phyloP scores from a whole-genome alignment of 495 filamentous ascomycete genomes.

The Annulohypoxylon maeteangense region DNA sequence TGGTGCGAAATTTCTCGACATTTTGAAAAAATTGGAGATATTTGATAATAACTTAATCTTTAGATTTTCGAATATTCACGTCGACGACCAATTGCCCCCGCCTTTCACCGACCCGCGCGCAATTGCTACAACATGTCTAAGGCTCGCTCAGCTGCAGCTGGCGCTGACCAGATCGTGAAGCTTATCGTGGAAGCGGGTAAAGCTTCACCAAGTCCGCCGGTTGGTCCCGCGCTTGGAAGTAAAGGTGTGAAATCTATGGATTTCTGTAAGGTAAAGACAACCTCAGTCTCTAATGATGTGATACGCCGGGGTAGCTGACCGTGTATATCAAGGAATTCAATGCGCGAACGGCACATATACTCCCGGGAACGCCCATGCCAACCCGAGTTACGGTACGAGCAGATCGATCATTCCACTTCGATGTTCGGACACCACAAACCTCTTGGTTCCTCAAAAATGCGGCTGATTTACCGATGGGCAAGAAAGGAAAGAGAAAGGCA shows the following conservation, averaged over 20 bases:
- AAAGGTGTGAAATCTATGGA: slow-evolving; percentile 99
- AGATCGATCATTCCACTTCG: slow-evolving; percentile 93
- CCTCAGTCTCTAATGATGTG: neutral
- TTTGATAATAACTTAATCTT: neutral
- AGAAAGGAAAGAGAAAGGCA: slow-evolving; percentile 82
- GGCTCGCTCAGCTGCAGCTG: slow-evolving; percentile 65
- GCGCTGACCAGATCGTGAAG: slow-evolving; percentile 87
- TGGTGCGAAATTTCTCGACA: slow-evolving; percentile 9
- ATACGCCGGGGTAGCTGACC: slow-evolving; percentile 8
- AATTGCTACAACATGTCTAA: slow-evolving; percentile 76
- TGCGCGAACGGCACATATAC: slow-evolving; percentile 88
- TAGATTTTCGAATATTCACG: neutral
- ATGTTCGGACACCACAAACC: slow-evolving; percentile 90
- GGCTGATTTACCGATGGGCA: slow-evolving; percentile 74
- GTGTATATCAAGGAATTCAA: slow-evolving; percentile 85
- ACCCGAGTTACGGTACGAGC: slow-evolving; percentile 90
- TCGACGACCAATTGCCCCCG: slow-evolving; percentile 7
- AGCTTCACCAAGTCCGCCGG: slow-evolving; percentile 93
- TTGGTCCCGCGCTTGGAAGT: slow-evolving; percentile 94
- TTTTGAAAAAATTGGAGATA: slow-evolving; percentile 14
- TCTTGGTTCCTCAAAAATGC: slow-evolving; percentile 88
- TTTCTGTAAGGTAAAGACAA: slow-evolving; percentile 88
- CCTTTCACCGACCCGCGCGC: neutral
- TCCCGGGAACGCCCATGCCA: slow-evolving; percentile 85
- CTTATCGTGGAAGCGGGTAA: slow-evolving; percentile 98